Conservation (phyloP, 495 filamentous ascomycete species). For the Aspergillus homomorphus region DNA sequence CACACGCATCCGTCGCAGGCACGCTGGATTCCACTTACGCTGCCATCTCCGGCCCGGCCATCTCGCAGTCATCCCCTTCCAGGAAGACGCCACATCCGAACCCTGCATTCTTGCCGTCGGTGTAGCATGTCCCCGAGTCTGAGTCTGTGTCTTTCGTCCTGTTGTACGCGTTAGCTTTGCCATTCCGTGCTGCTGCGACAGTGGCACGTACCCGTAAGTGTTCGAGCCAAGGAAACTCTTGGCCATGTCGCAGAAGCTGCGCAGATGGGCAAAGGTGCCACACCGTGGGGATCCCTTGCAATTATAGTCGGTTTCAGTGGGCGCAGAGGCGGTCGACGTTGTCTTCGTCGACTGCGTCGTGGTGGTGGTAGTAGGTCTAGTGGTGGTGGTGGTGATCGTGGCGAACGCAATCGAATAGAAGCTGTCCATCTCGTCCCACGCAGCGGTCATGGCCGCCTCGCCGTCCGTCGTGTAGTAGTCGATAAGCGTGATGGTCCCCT, state of each 20-base stretch:
- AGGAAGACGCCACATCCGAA: conserved; percentile 16
- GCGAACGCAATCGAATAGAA: not conserved
- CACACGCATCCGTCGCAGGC: not conserved
- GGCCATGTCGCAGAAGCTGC: conserved; percentile 10
- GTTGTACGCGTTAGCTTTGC: not conserved
- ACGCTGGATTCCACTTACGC: conserved; percentile 7
- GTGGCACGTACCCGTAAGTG: conserved; percentile 7
- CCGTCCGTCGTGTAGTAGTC: not conserved
- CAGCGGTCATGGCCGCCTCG: not conserved
- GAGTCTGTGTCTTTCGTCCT: conserved; percentile 2
- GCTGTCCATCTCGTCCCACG: not conserved
- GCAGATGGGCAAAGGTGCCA: conserved; percentile 5
- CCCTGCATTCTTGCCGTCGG: conserved; percentile 7
- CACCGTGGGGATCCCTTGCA: conserved; percentile 2
- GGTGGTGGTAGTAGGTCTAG: conserved; percentile 1
- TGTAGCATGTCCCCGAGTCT: conserved; percentile 10
- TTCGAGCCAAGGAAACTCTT: not conserved
- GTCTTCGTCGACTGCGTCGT: not conserved
- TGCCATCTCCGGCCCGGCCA: conserved; percentile 1
- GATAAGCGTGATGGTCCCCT: not conserved
- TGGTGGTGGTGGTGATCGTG: not conserved
- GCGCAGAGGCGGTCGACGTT: not conserved
- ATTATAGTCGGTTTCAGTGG: not conserved
- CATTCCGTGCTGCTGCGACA: not conserved
- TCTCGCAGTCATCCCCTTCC: conserved; percentile 10